Base-by-base conservation (phyloP, 192 early-diverging fungal genomes). In the Backusella tarrabulga region DNA sequence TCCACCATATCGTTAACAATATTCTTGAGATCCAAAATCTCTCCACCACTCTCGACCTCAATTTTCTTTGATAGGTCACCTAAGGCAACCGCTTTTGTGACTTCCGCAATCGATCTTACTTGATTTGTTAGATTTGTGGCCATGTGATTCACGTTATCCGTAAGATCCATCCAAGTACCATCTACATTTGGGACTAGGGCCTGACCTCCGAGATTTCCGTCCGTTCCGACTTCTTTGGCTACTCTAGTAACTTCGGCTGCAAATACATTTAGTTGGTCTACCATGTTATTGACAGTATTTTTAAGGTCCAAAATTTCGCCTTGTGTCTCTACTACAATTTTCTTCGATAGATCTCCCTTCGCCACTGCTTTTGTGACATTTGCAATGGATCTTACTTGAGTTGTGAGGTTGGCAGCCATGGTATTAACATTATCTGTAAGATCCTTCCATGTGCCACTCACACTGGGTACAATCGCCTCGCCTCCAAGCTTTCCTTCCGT, bases 251-350 rank as follows among this genome's bases (percentile, higher is more conserved):
- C 93, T 81, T 94, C 91, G 32, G 82, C 81, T 6, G 85, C 85
- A 80, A 88, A 88, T 1, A 76, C 84, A 1, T 77, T 80, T 1
- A 88, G 68, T 52, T 88, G 92, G 68, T 91, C 91, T 21, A 92
- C 92, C 89, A 94, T 91, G 0, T 77, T 84, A 78, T 94, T 94
- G 40, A 94, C 91, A 1, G 90, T 92, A 23, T 88, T 79, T 77
- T 93, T 94, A 14, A 94, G 83, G 35, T 90, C 90, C 1, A 84
- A 71, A 80, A 94, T 93, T 77, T 92, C 92, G n/a, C 93, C 92
- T 44, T 86, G 81, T 14, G 88, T 85, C n/a, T 89, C 87, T 7
- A 89, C 89, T 0, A 84, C 85, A 9, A 95, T 89, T 26, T 87
- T 85, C 56, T 85, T 85, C 42, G 85, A 88, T 23, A 91, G 71